Percentiles rank a stretch among this genome's conserved stretches.
These are phyloP conservation scores for Kodamaea kakaduensis DNA, from an alignment of 805 yeast species.

Conservation along the genomic window DNA sequence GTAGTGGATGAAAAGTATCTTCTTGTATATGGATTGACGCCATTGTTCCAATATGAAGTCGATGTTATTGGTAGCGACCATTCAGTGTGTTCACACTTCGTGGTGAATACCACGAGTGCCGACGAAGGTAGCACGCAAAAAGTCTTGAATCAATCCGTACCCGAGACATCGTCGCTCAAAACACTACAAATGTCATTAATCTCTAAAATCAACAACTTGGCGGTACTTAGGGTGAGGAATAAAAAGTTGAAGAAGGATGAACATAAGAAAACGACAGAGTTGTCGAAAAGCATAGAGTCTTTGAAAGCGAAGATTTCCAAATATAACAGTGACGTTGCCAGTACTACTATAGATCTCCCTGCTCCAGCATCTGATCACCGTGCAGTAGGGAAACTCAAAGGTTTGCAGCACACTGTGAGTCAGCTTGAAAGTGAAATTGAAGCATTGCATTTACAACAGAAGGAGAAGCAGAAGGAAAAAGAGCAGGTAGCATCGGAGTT, in stretches of 20 bases:
- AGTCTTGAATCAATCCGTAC: conserved; percentile 23
- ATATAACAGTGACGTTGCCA: conserved; percentile 11
- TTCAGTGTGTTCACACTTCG: conserved; percentile 18
- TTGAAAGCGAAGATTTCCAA: conserved; percentile 30
- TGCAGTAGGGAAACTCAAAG: conserved; percentile 34
- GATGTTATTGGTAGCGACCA: conserved; percentile 18
- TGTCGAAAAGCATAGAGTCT: conserved; percentile 30
- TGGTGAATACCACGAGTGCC: conserved; percentile 29
- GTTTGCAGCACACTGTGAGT: conserved; percentile 35
- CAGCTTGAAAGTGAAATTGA: conserved; percentile 37
- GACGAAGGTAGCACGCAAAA: conserved; percentile 12
- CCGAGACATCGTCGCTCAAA: conserved; percentile 23
- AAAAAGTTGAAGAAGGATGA: conserved; percentile 38
- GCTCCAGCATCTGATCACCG: conserved; percentile 25
- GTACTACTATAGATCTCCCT: not conserved
- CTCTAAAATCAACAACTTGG: conserved; percentile 27
- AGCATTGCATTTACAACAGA: conserved; percentile 18
- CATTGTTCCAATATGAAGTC: conserved; percentile 35
- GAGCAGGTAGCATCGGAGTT: conserved; percentile 12
- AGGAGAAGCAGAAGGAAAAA: conserved; percentile 13
- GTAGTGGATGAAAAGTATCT: conserved; percentile 18
- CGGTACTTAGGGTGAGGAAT: conserved; percentile 19
- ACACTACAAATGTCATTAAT: conserved; percentile 33
- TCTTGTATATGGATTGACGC: conserved; percentile 33
- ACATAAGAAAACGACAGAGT: conserved; percentile 30